phyloP scores from a whole-genome alignment of 2,329 filamentous ascomycete genomes.

The Pseudogymnoascus sp. region DNA sequence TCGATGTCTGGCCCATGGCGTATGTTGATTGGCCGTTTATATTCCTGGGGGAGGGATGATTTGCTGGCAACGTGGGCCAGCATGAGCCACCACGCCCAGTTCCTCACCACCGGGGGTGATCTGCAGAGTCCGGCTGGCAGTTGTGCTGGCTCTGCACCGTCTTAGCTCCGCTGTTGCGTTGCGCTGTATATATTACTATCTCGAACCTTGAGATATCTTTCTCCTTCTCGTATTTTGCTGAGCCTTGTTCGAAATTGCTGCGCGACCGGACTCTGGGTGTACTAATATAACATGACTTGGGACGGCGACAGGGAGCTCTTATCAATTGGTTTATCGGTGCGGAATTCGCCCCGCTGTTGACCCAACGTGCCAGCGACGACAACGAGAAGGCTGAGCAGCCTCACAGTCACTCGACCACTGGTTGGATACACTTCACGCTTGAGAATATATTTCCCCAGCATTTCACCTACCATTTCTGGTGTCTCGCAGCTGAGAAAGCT shows the following conservation, averaged over 20 bases:
- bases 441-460: neutral
- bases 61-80: constrained; percentile 9
- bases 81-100: constrained; percentile 6
- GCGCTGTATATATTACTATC: constrained; percentile 7
- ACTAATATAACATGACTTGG: constrained; percentile 7
- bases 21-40: constrained; percentile 3
- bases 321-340: constrained; percentile 9
- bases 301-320: constrained; percentile 8
- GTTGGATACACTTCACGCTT: neutral
- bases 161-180: constrained; percentile 3
- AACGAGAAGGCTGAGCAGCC: constrained; percentile 8
- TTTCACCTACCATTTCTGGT: constrained; percentile 3
- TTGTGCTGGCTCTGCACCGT: constrained; percentile 7
- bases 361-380: constrained; percentile 3
- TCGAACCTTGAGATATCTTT: neutral
- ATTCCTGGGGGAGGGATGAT: constrained; percentile 9
- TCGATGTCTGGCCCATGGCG: neutral
- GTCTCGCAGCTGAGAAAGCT: constrained; percentile 15
- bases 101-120: constrained; percentile 7
- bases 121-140: constrained; percentile 7
- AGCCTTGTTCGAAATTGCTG: constrained; percentile 8
- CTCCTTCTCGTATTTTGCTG: constrained; percentile 7
- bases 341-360: constrained; percentile 12
- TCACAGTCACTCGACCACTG: constrained; percentile 7
- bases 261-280: constrained; percentile 1